Evolutionary conservation across 176 grass and related monocot species (phyloP).

Genomic region (Tillandsia leiboldiana): DNA sequence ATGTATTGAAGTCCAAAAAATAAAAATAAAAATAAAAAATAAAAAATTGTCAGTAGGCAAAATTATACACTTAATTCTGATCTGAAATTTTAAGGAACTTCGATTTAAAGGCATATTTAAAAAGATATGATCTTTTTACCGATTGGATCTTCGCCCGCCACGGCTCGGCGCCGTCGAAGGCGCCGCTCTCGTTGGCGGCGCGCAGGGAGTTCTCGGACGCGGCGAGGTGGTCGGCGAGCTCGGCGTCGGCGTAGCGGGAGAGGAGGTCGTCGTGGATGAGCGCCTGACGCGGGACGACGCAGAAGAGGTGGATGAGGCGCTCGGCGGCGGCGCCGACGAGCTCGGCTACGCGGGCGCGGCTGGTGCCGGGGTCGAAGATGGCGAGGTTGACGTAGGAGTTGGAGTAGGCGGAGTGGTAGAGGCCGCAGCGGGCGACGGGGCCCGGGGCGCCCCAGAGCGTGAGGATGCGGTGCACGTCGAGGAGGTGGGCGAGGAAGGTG

Average conservation of each 20-base stretch:
- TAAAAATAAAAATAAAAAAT: too few relatives aligned
- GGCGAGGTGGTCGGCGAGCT: slow-evolving; percentile 33
- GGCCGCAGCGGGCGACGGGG: slow-evolving; percentile 49
- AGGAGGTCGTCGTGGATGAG: slow-evolving; percentile 56
- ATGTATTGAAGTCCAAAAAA: too few relatives aligned
- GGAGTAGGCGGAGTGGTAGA: slow-evolving; percentile 92
- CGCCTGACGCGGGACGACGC: slow-evolving; percentile 59
- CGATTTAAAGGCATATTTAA: too few relatives aligned
- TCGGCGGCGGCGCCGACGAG: slow-evolving; percentile 43
- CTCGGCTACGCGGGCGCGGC: slow-evolving; percentile 25
- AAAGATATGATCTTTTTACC: too few relatives aligned
- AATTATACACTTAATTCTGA: too few relatives aligned
- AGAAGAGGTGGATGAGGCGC: slow-evolving; percentile 87
- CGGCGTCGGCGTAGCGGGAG: slow-evolving; percentile 34
- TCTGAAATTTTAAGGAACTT: too few relatives aligned
- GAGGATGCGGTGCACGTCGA: slow-evolving; percentile 59
- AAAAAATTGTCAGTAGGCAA: too few relatives aligned
- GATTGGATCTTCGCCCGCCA: slow-evolving; percentile 57
- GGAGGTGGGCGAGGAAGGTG: slow-evolving; percentile 83
- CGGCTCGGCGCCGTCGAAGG: slow-evolving; percentile 27
- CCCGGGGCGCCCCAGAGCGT: slow-evolving; percentile 52
- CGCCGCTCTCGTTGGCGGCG: slow-evolving; percentile 24
- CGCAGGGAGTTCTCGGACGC: slow-evolving; percentile 32
- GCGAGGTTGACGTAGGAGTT: slow-evolving; percentile 92
- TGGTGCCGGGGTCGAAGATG: slow-evolving; percentile 65